Conservation (phyloP, 1,139 yeast genomes). For the Hyphopichia wangnamkhiaoensis region DNA sequence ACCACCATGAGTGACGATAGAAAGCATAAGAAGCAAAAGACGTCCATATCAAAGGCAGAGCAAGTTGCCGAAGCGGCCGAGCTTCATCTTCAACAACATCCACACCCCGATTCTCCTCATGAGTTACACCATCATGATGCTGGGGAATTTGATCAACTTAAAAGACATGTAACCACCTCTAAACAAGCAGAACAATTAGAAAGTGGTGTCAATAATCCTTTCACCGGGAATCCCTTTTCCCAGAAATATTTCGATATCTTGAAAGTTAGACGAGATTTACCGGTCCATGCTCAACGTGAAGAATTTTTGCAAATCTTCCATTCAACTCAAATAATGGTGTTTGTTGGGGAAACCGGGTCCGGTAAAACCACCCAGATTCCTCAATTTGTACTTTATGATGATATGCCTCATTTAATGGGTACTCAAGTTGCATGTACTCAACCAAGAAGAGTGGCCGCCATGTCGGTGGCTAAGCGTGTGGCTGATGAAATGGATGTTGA, state of each 20-base stretch:
- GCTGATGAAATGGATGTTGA: conserved; percentile 95
- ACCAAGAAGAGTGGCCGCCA: conserved; percentile 97
- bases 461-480: conserved; percentile 95
- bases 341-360: conserved; percentile 98
- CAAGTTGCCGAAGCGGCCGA: conserved; percentile 44
- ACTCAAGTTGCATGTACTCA: conserved; percentile 93
- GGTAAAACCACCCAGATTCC: conserved; percentile 98
- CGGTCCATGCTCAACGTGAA: conserved; percentile 91
- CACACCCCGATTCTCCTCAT: conserved; percentile 20
- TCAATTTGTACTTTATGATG: conserved; percentile 91
- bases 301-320: conserved; percentile 86
- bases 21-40: conserved; percentile 20
- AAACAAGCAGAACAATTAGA: conserved; percentile 68
- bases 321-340: conserved; percentile 89
- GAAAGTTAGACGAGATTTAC: conserved; percentile 77
- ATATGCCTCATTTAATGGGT: conserved; percentile 78
- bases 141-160: conserved; percentile 57
- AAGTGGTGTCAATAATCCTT: conserved; percentile 68
- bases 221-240: conserved; percentile 66
- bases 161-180: conserved; percentile 73
- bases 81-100: conserved; percentile 36
- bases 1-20: conserved; percentile 16
- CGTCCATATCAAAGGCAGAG: conserved; percentile 19
- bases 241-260: conserved; percentile 75
- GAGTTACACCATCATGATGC: conserved; percentile 32